Base-by-base conservation (phyloP, 306 rosid genomes). In the Vicia villosa region DNA sequence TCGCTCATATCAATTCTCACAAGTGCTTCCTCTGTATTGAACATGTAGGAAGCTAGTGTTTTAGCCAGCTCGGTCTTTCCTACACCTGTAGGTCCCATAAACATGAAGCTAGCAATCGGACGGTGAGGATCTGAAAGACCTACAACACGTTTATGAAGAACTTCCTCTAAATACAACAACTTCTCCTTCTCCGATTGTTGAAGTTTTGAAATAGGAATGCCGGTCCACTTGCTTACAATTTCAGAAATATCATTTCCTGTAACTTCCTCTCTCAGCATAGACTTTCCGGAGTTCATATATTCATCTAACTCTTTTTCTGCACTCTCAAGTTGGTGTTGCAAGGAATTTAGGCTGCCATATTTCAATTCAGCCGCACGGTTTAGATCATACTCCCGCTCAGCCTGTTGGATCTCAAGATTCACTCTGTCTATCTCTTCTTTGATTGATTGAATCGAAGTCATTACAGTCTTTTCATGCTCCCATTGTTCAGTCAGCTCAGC, bases 251-350 rank as follows among this genome's bases (percentile, higher is more conserved):
- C 96, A 68, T 63, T 72, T 70, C 88, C 98, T 0, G 91, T 80
- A 52, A 92, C 98, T 85, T 92, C 98, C 71, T 92, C 96, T 64
- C 98, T 85, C 68, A 92, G 86, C 98, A 92, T 89, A 41, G 98
- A 92, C 84, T 92, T 85, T 17, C 98, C 98, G 19, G 96, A 88
- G 34, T 78, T 86, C 85, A 89, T 83, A 54, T 92, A 92, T 67
- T 92, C 96, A 32, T 78, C 88, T 12, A 92, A 74, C 68, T 89
- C 98, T 71, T 87, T 89, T 77, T 89, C 96, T 63, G 96, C 96
- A 76, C 2, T 40, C 28, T 12, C 79, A 16, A 92, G 98, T 70
- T 92, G 96, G 21, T 85, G 91, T 69, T 89, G 95, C 88, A 92
- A 82, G 20, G 98, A 80, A 81, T 92, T 92, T 38, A 89, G 84